A percentile compares a stretch with the other conserved stretches of the same genome.
phyloP scores from a whole-genome alignment of 306 rosid species.

The Ochetophila trinervis region DNA sequence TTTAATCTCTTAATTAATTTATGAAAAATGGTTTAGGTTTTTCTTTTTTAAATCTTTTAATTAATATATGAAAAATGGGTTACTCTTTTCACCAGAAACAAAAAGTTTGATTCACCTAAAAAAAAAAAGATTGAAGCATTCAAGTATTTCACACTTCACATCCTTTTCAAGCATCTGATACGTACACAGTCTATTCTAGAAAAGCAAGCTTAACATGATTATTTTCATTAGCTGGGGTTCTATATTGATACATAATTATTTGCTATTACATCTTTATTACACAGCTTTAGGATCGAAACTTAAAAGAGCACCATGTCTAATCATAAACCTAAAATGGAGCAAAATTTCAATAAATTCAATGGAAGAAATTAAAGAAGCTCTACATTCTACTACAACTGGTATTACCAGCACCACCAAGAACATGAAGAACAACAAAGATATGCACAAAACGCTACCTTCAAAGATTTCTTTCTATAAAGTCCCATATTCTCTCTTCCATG shows the following conservation, averaged over 20 bases:
- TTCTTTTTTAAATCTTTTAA: no score
- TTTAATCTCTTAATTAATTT: no score
- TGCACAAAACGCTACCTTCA: conserved; percentile 32
- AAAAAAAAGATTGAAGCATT: neutral
- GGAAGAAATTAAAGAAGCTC: neutral
- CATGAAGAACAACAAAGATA: conserved; percentile 23
- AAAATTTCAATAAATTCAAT: neutral
- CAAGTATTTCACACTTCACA: neutral
- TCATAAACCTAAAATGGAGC: conserved; percentile 9
- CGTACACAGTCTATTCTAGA: neutral
- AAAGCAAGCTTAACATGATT: neutral
- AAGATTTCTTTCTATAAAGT: conserved; percentile 71
- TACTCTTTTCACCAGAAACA: no score
- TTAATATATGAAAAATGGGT: no score
- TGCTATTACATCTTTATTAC: conserved; percentile 3
- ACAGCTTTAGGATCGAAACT: neutral
- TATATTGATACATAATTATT: neutral
- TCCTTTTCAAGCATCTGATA: neutral
- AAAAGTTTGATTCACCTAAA: no score
- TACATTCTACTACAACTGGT: neutral
- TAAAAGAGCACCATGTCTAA: neutral
- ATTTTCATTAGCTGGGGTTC: neutral
- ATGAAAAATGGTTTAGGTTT: no score
- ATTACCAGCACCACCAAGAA: neutral
- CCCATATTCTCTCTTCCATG: conserved; percentile 97